A percentile compares a stretch with the other conserved stretches of the same genome.
Conservation (phyloP, 805 yeast species). For the Vanderwaltozyma verrucispora region DNA sequence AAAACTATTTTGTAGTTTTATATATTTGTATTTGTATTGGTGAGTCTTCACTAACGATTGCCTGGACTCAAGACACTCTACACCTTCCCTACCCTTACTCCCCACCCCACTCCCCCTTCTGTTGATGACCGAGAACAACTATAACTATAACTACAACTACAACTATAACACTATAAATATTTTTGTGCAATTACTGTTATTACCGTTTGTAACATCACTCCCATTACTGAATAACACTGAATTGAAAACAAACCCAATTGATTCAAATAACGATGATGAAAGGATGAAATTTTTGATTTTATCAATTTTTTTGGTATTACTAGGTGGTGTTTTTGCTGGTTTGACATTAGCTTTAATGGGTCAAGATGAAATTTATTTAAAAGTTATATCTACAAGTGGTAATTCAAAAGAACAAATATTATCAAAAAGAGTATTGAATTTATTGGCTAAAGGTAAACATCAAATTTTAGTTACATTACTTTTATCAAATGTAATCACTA, state of each 20-base stretch:
- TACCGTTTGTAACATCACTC: too few relatives aligned
- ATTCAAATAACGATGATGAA: background rate
- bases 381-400: conserved; percentile 88
- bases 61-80: too few relatives aligned
- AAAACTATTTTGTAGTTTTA: too few relatives aligned
- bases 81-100: too few relatives aligned
- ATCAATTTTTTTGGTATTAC: conserved; percentile 51
- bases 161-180: too few relatives aligned
- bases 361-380: conserved; percentile 89
- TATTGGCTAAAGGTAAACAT: conserved; percentile 80
- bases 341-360: conserved; percentile 96
- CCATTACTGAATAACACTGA: too few relatives aligned
- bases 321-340: conserved; percentile 90
- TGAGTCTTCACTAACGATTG: too few relatives aligned
- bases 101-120: too few relatives aligned
- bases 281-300: conserved; percentile 20
- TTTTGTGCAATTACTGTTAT: too few relatives aligned
- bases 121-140: too few relatives aligned
- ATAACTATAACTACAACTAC: too few relatives aligned
- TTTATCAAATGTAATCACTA: conserved; percentile 80
- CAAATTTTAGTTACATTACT: conserved; percentile 91
- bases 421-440: conserved; percentile 60
- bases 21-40: too few relatives aligned
- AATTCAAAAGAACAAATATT: conserved; percentile 51
- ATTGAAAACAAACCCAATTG: background rate